A percentile compares a stretch with the other conserved stretches of the same genome.
phyloP scores from a whole-genome alignment of 495 filamentous ascomycete genomes.

The Neurospora sp. region DNA sequence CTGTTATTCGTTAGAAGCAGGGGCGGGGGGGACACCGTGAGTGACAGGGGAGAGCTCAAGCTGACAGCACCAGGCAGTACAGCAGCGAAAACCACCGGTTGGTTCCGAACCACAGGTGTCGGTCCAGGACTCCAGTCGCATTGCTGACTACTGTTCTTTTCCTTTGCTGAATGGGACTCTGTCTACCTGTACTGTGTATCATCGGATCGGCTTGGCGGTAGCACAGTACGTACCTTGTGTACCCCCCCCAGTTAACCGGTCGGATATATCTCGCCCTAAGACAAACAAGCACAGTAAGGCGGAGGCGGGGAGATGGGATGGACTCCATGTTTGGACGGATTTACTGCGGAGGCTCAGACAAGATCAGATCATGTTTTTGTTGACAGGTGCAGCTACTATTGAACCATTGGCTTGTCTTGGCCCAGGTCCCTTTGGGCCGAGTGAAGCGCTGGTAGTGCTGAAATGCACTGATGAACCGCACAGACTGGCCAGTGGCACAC shows the following conservation, averaged over 20 bases:
- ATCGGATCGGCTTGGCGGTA: not conserved
- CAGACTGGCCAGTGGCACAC: not conserved
- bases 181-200: not conserved
- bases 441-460: not conserved
- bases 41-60: not conserved
- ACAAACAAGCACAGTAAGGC: not conserved
- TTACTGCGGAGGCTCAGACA: not conserved
- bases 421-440: not conserved
- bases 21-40: not conserved
- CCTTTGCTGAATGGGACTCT: not conserved
- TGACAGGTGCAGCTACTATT: not conserved
- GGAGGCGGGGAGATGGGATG: not conserved
- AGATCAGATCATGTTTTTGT: not conserved
- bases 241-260: not conserved
- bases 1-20: not conserved
- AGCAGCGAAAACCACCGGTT: not conserved
- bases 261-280: not conserved
- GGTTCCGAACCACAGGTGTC: not conserved
- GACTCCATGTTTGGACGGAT: not conserved
- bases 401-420: not conserved
- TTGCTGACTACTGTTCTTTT: not conserved
- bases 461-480: not conserved
- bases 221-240: not conserved
- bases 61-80: not conserved
- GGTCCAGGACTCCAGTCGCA: not conserved